A percentile compares a stretch with the other conserved stretches of the same genome.
Conservation (phyloP, 306 rosid species). For the Glycine soja region DNA sequence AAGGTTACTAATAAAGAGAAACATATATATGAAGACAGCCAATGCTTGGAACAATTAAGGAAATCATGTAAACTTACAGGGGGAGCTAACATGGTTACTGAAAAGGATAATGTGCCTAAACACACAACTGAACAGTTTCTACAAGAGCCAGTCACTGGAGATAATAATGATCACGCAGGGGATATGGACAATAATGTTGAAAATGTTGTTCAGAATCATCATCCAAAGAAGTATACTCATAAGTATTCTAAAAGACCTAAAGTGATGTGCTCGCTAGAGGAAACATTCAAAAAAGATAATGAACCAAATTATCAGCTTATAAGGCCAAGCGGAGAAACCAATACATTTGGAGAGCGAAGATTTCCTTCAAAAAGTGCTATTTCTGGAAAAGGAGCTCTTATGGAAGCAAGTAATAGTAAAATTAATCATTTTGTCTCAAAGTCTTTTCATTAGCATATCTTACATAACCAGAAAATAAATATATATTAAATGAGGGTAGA, state of each 20-base stretch:
- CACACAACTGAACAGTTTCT: slow-evolving; percentile 40
- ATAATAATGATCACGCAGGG: slow-evolving; percentile 31
- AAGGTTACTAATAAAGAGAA: slow-evolving; percentile 40
- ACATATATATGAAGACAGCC: slow-evolving; percentile 43
- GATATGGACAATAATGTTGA: slow-evolving; percentile 42
- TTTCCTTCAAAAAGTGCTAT: neutral
- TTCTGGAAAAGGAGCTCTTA: slow-evolving; percentile 50
- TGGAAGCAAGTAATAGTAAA: slow-evolving; percentile 41
- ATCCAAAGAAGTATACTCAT: slow-evolving; percentile 45
- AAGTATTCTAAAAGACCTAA: slow-evolving; percentile 55
- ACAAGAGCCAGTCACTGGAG: slow-evolving; percentile 38
- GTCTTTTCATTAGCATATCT: slow-evolving; percentile 10
- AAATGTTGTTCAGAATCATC: slow-evolving; percentile 47
- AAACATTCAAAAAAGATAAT: slow-evolving; percentile 55
- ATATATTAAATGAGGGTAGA: too few species aligned
- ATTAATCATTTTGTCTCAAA: slow-evolving; percentile 24
- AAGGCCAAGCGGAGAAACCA: too few species aligned
- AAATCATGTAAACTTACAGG: neutral
- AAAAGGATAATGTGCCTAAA: slow-evolving; percentile 33
- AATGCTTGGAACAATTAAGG: slow-evolving; percentile 11
- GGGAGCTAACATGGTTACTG: slow-evolving; percentile 30
- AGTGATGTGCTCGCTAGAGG: slow-evolving; percentile 66
- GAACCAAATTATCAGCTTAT: slow-evolving; percentile 20
- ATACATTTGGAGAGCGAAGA: neutral
- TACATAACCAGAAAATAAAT: neutral